Evolutionary conservation across 345 rosid species (phyloP).

Genomic region (Clarkia xantiana): DNA sequence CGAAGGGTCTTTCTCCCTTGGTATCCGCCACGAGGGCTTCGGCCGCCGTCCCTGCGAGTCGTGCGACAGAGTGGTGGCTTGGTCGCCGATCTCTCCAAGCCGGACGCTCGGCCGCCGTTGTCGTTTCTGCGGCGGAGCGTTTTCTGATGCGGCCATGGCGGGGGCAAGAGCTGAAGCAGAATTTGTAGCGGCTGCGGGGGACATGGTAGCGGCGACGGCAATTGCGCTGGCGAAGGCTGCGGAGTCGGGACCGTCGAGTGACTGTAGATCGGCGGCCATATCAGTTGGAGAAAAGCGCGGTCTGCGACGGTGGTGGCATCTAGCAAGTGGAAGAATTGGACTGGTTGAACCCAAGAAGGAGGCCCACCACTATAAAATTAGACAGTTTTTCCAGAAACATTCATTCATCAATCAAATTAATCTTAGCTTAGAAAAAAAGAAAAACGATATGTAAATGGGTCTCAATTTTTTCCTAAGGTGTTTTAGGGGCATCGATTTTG

Average conservation of each 20-base stretch:
- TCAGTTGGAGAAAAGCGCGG: not conserved
- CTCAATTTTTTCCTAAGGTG: too few relatives aligned
- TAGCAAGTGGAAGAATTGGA: slow-evolving; percentile 15
- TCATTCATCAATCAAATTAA: too few relatives aligned
- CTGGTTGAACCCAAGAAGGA: too few relatives aligned
- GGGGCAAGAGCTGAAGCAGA: slow-evolving; percentile 8
- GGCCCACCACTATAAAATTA: too few relatives aligned
- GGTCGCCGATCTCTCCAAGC: slow-evolving; percentile 61
- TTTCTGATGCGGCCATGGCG: slow-evolving; percentile 14
- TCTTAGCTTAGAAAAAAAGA: too few relatives aligned
- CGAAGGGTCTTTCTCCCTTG: slow-evolving; percentile 17
- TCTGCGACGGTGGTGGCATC: slow-evolving; percentile 11
- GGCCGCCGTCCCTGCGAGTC: slow-evolving; percentile 35
- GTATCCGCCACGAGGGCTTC: slow-evolving; percentile 27
- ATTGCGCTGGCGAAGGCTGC: too few relatives aligned
- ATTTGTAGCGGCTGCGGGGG: slow-evolving; percentile 6
- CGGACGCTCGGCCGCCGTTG: slow-evolving; percentile 69
- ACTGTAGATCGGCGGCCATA: too few relatives aligned
- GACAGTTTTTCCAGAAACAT: too few relatives aligned
- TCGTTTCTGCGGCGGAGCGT: slow-evolving; percentile 28
- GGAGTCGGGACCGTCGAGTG: too few relatives aligned
- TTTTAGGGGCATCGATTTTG: too few relatives aligned
- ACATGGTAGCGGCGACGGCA: slow-evolving; percentile 4
- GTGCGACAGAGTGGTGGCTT: slow-evolving; percentile 15
- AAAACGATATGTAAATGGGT: too few relatives aligned